These are phyloP conservation scores for Eragrostis nindensis DNA, from an alignment of 176 grass and related monocot species.

Conservation along the genomic window DNA sequence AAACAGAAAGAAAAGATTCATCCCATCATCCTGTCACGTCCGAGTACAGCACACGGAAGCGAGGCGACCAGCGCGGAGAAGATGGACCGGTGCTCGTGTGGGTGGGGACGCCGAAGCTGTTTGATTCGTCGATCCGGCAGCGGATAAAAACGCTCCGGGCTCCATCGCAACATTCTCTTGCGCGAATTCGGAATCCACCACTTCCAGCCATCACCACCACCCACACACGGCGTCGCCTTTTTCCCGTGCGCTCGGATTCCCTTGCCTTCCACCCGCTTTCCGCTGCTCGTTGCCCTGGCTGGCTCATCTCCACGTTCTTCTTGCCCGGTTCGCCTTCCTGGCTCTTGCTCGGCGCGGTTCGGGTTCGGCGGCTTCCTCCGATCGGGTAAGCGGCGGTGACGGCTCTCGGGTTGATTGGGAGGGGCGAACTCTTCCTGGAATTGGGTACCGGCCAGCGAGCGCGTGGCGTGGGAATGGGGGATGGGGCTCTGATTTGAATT, in stretches of 20 bases:
- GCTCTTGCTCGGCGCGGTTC: neutral
- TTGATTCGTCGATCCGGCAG: neutral
- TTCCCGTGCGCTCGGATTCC: neutral
- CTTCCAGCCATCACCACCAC: neutral
- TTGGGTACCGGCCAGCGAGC: neutral
- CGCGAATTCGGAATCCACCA: too few species aligned
- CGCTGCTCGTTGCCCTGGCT: neutral
- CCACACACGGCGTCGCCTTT: constrained; percentile 14
- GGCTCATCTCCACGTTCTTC: constrained; percentile 22
- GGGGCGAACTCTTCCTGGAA: constrained; percentile 20
- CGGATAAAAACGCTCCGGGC: neutral
- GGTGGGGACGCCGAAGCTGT: neutral
- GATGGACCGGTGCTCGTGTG: neutral
- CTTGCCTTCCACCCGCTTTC: neutral
- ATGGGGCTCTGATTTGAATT: constrained; percentile 1
- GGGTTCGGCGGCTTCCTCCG: constrained; percentile 25
- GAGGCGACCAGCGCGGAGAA: neutral
- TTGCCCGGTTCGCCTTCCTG: neutral
- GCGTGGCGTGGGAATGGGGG: constrained; percentile 6
- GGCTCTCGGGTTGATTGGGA: neutral
- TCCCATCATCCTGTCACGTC: neutral
- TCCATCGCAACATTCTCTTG: constrained; percentile 39
- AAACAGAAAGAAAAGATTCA: neutral
- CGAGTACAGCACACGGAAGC: neutral
- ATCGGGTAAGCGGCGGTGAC: constrained; percentile 38